Percentiles rank a stretch among this genome's conserved stretches.
Evolutionary conservation across 73 alveolate species (phyloP).

Genomic region (Paramecium bursaria): DNA sequence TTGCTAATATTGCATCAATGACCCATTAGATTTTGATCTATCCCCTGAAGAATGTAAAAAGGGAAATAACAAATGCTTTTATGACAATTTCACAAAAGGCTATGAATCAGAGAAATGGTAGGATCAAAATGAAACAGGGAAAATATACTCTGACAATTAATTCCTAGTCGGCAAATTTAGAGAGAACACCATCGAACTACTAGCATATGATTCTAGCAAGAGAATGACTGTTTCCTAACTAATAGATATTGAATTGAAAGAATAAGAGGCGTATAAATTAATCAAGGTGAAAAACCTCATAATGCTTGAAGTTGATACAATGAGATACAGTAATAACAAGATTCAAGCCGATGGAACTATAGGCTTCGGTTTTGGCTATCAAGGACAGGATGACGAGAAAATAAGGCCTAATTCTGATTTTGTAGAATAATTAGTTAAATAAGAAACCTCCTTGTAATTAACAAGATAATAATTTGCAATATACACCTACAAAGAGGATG

Average conservation of each 20-base stretch:
- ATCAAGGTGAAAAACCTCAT: background rate
- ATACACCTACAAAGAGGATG: slow-evolving; percentile 10
- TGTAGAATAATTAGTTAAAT: slow-evolving; percentile 13
- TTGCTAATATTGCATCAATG: background rate
- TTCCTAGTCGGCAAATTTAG: slow-evolving; percentile 21
- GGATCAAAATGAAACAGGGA: background rate
- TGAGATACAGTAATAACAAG: background rate
- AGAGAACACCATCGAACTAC: slow-evolving; percentile 25
- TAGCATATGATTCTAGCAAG: slow-evolving; percentile 9
- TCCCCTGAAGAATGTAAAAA: background rate
- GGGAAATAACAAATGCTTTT: background rate
- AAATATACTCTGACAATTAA: slow-evolving; percentile 21
- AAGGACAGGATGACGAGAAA: slow-evolving; percentile 1
- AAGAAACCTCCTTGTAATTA: background rate
- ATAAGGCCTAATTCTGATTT: background rate
- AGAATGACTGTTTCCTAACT: slow-evolving; percentile 3
- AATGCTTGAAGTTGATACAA: slow-evolving; percentile 11
- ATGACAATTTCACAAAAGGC: background rate
- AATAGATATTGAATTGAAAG: slow-evolving; percentile 17
- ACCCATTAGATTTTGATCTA: slow-evolving; percentile 22
- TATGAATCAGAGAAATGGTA: slow-evolving; percentile 26
- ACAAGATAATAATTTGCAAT: slow-evolving; percentile 48
- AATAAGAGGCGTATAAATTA: background rate
- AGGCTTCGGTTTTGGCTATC: slow-evolving; percentile 54
- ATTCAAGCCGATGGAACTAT: slow-evolving; percentile 39